phyloP scores from a whole-genome alignment of 2,329 filamentous ascomycete genomes.

The Ceratocystis albifundus region DNA sequence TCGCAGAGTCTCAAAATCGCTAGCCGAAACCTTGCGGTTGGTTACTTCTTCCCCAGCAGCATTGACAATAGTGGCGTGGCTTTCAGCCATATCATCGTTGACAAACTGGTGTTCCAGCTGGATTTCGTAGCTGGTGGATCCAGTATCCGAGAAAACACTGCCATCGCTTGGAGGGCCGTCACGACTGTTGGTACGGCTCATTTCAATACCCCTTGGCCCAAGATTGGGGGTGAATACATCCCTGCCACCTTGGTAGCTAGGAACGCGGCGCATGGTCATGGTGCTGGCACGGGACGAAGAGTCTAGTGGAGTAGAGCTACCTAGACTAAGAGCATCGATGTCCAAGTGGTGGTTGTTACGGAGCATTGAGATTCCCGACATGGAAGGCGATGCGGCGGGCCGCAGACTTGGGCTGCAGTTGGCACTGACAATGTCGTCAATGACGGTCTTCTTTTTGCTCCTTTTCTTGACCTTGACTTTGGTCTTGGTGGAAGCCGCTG shows the following conservation, averaged over 20 bases:
- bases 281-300: conserved; percentile 44
- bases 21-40: conserved; percentile 69
- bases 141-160: conserved; percentile 54
- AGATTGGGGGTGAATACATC: conserved; percentile 35
- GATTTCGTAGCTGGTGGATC: conserved; percentile 69
- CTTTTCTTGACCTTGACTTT: conserved; percentile 25
- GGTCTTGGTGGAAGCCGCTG: conserved; percentile 17
- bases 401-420: conserved; percentile 53
- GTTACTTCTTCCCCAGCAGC: conserved; percentile 27
- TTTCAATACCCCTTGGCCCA: conserved; percentile 44
- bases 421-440: conserved; percentile 49
- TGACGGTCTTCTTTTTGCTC: conserved; percentile 26
- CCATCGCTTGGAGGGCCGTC: conserved; percentile 44
- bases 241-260: conserved; percentile 18
- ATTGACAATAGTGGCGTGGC: conserved; percentile 34
- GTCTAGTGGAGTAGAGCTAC: conserved; percentile 41
- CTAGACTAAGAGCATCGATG: conserved; percentile 38
- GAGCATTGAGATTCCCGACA: conserved; percentile 70
- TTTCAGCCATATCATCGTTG: conserved; percentile 22
- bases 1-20: conserved; percentile 80
- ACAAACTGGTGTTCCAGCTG: conserved; percentile 74
- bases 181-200: conserved; percentile 44
- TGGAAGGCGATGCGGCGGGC: conserved; percentile 39
- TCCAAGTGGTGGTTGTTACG: conserved; percentile 65
- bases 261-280: conserved; percentile 28